Conservation (phyloP, 2,329 filamentous ascomycete species). For the Aspergillus sergii region DNA sequence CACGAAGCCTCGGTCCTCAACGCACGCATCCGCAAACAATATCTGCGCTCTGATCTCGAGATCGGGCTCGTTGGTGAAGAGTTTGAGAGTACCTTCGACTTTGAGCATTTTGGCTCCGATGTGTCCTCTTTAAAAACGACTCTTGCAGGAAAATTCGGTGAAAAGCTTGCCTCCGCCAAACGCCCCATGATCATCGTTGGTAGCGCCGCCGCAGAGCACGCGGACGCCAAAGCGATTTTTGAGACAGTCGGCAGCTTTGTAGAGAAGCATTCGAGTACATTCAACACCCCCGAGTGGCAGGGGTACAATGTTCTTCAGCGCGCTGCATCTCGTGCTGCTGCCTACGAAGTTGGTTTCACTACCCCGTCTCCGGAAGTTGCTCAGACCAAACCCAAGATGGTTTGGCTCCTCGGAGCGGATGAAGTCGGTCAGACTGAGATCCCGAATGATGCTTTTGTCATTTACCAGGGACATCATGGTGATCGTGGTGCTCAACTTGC, state of each 20-base stretch:
- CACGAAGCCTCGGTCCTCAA: constrained; percentile 95
- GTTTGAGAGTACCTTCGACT: constrained; percentile 94
- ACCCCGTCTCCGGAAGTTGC: constrained; percentile 80
- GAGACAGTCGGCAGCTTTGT: constrained; percentile 88
- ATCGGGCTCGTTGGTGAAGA: constrained; percentile 87
- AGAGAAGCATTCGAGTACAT: constrained; percentile 88
- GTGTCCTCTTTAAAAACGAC: constrained; percentile 80
- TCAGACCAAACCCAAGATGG: constrained; percentile 84
- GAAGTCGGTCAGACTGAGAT: constrained; percentile 84
- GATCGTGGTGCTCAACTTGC: constrained; percentile 91
- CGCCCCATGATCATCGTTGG: constrained; percentile 96
- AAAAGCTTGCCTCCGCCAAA: constrained; percentile 86
- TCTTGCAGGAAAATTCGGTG: constrained; percentile 83
- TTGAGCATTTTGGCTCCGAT: constrained; percentile 83
- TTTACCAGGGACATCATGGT: constrained; percentile 98
- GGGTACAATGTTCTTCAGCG: constrained; percentile 97
- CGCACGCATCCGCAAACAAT: constrained; percentile 96
- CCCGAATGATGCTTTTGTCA: constrained; percentile 91
- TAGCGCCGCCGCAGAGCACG: constrained; percentile 86
- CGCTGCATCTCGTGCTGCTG: constrained; percentile 86
- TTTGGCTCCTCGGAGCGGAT: constrained; percentile 96
- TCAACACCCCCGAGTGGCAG: constrained; percentile 89
- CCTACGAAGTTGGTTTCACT: constrained; percentile 94
- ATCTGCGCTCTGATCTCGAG: constrained; percentile 91
- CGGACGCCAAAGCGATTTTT: constrained; percentile 89